Percentiles rank a stretch among this genome's conserved stretches.
Conservation (phyloP, 176 grass and related monocot genomes). For the Neostapfia colusana region DNA sequence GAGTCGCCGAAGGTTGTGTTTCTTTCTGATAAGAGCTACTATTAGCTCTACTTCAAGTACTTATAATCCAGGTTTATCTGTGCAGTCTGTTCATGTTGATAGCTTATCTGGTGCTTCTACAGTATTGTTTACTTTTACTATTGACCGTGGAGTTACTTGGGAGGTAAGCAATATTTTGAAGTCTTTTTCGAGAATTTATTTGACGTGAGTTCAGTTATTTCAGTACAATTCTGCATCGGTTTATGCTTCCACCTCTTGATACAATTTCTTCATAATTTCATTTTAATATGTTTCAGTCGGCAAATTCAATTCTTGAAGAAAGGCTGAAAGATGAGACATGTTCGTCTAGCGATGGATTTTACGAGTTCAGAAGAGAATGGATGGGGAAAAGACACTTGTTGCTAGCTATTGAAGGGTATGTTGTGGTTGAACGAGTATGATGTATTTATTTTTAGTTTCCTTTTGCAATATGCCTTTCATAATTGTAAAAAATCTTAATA, state of each 20-base stretch:
- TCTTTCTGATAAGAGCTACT: constrained; percentile 20
- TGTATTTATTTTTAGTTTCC: constrained; percentile 33
- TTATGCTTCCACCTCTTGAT: constrained; percentile 32
- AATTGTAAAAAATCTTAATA: neutral
- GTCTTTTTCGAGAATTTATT: neutral
- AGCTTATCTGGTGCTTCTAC: constrained; percentile 83
- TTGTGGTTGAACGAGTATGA: constrained; percentile 25
- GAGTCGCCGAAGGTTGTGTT: constrained; percentile 69
- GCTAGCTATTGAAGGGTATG: constrained; percentile 84
- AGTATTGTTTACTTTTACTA: constrained; percentile 72
- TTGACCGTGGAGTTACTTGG: constrained; percentile 84
- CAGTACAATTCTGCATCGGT: constrained; percentile 10
- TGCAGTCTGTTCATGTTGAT: constrained; percentile 88
- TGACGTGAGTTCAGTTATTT: neutral
- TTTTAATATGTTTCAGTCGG: constrained; percentile 50
- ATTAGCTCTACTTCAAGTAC: constrained; percentile 5
- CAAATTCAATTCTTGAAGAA: constrained; percentile 67
- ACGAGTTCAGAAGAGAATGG: constrained; percentile 95
- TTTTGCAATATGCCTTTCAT: constrained; percentile 13
- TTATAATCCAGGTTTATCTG: constrained; percentile 30
- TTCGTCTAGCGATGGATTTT: constrained; percentile 75
- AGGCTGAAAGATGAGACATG: constrained; percentile 57
- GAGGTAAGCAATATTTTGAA: constrained; percentile 56
- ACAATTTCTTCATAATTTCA: constrained; percentile 16
- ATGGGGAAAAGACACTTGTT: constrained; percentile 86